A percentile compares a stretch with the other conserved stretches of the same genome.
Conservation (phyloP, 371 early-diverging fungal genomes). For the Actinomortierella ambigua region DNA sequence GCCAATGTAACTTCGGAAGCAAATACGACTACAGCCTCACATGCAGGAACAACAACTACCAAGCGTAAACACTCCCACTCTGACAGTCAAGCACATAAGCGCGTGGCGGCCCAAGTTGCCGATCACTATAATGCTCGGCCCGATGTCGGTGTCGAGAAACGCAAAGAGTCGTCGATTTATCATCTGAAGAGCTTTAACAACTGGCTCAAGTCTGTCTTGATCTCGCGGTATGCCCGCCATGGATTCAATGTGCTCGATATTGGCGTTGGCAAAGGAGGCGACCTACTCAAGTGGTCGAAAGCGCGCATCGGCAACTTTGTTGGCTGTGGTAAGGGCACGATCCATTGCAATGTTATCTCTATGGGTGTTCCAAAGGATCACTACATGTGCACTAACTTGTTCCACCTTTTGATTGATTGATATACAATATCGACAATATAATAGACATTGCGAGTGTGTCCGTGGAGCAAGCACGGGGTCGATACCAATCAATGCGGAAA, state of each 20-base stretch:
- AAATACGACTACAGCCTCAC: no score
- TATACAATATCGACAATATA: no score
- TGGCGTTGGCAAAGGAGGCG: slow-evolving; percentile 99
- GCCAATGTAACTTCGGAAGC: no score
- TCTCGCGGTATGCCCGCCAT: slow-evolving; percentile 66
- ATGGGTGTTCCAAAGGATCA: no score
- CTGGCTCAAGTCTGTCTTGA: slow-evolving; percentile 93
- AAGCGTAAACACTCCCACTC: no score
- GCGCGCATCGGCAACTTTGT: slow-evolving; percentile 74
- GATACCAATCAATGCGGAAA: slow-evolving; percentile 68
- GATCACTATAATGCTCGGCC: slow-evolving; percentile 94
- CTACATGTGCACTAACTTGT: no score
- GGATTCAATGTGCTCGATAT: slow-evolving; percentile 83
- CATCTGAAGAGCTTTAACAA: slow-evolving; percentile 94
- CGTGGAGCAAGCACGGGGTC: slow-evolving; percentile 83
- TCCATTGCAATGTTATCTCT: not conserved
- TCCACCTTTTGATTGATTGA: no score
- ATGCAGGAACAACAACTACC: no score
- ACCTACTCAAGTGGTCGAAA: slow-evolving; percentile 91
- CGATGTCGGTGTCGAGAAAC: slow-evolving; percentile 73
- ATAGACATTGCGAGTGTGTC: slow-evolving; percentile 95
- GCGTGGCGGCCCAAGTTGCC: slow-evolving; percentile 63
- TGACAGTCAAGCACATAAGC: not conserved
- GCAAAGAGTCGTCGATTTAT: slow-evolving; percentile 85
- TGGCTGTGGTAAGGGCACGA: slow-evolving; percentile 65